phyloP scores from a whole-genome alignment of 495 filamentous ascomycete genomes.

The Choiromyces venosus region DNA sequence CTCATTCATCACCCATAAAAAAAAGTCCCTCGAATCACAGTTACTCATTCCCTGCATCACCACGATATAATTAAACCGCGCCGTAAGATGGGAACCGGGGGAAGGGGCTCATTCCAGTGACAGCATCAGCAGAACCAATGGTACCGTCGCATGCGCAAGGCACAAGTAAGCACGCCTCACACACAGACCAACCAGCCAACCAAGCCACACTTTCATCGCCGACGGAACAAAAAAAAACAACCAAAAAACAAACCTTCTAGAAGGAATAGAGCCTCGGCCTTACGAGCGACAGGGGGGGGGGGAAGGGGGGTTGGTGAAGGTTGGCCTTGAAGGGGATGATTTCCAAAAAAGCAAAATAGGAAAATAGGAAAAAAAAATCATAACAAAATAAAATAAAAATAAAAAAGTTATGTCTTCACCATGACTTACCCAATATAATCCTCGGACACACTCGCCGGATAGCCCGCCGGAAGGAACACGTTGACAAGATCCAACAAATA shows the following conservation, averaged over 20 bases:
- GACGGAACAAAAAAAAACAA: not conserved
- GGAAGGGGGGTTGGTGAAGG: no score
- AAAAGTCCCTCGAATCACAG: not conserved
- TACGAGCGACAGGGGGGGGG: not conserved
- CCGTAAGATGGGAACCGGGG: not conserved
- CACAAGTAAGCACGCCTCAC: not conserved
- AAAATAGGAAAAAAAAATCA: no score
- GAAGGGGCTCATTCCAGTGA: not conserved
- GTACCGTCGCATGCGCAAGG: not conserved
- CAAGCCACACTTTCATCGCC: not conserved
- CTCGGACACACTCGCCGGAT: constrained; percentile 79
- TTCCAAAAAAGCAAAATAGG: not conserved
- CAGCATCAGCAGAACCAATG: not conserved
- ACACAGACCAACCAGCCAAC: not conserved
- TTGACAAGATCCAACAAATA: constrained; percentile 47
- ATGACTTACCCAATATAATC: constrained; percentile 76
- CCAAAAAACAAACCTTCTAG: not conserved
- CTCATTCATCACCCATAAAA: not conserved
- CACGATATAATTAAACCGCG: not conserved
- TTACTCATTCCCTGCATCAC: not conserved
- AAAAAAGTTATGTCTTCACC: not conserved
- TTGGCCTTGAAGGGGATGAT: not conserved
- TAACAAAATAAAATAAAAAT: not conserved
- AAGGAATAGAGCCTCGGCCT: not conserved
- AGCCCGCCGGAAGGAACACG: constrained; percentile 88